Base-by-base conservation (phyloP, 2,329 filamentous ascomycete genomes). In the Penicillium sp. region DNA sequence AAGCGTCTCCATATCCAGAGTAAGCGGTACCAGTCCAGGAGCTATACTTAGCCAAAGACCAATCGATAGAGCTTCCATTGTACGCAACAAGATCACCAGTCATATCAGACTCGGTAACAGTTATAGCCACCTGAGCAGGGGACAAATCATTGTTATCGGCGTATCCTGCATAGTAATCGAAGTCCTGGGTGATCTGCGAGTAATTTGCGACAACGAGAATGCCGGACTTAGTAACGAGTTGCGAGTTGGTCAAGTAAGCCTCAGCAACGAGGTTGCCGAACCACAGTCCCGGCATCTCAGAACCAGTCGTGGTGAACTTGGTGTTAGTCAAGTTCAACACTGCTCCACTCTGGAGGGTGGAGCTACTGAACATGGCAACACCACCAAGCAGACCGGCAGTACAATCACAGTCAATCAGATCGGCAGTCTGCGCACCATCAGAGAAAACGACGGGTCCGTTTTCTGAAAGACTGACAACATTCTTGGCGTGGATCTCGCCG, bases 71-170 rank as follows among this genome's bases (percentile, higher is more conserved):
- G n/a, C 61, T 64, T 13, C 63, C 61, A 39, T 75, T 73, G 48
- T 72, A 74, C 1, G 69, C 68, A 3, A 74, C 68, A 9, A 75
- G 54, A 41, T 73, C 70, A 10, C 70, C 72, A 5, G 29, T 48
- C 3, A 74, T 49, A 7, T 44, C 47, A 1, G 65, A 70, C 45
- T 71, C 69, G 0, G 55, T 55, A 4, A 75, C 62, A 2, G 55
- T 58, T 14, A 72, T 33, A 10, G 56, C 62, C 0, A 69, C 66
- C 43, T 65, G 53, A 1, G 72, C 70, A 1, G 70, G 70, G 3
- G 46, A 41, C 7, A 73, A 61, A 21, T 47, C 60, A 10, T 54
- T 39, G 33, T 73, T 70, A 24, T 73, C 64, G 1, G 57, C 51
- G 27, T 68, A 72, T 4, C 60, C 62, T 5, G 68, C 71, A 31